Conservation (phyloP, 805 yeast species). For the Suhomyces xylopsoci region DNA sequence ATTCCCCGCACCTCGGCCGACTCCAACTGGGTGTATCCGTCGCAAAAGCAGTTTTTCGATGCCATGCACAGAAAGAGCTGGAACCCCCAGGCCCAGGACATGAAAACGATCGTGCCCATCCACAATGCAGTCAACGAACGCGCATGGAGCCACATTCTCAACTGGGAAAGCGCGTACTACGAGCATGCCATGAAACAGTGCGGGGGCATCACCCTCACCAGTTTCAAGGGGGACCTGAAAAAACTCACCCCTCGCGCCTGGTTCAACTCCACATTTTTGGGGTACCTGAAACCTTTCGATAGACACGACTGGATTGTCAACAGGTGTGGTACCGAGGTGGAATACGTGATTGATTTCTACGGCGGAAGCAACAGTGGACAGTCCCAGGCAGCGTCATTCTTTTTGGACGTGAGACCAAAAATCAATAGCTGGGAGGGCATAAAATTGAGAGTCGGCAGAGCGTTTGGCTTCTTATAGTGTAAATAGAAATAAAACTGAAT, state of each 20-base stretch:
- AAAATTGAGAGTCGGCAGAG: conserved; percentile 59
- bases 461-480: conserved; percentile 44
- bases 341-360: conserved; percentile 92
- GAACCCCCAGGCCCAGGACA: conserved; percentile 77
- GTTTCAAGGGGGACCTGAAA: conserved; percentile 85
- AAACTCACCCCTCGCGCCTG: conserved; percentile 86
- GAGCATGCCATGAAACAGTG: conserved; percentile 50
- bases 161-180: conserved; percentile 71
- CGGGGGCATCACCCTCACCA: conserved; percentile 81
- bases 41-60: conserved; percentile 89
- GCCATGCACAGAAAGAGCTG: conserved; percentile 92
- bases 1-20: conserved; percentile 70
- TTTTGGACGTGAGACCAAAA: conserved; percentile 90
- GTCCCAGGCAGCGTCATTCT: conserved; percentile 53
- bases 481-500: neutral
- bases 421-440: conserved; percentile 78
- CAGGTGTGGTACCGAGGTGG: conserved; percentile 79
- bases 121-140: conserved; percentile 92
- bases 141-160: conserved; percentile 80
- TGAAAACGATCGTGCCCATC: conserved; percentile 89
- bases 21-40: conserved; percentile 89
- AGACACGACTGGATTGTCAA: conserved; percentile 93
- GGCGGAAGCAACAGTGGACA: conserved; percentile 20
- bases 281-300: conserved; percentile 82
- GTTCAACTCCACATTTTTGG: conserved; percentile 59